phyloP scores from a whole-genome alignment of 2,329 filamentous ascomycete genomes.

The Nemania diffusa region DNA sequence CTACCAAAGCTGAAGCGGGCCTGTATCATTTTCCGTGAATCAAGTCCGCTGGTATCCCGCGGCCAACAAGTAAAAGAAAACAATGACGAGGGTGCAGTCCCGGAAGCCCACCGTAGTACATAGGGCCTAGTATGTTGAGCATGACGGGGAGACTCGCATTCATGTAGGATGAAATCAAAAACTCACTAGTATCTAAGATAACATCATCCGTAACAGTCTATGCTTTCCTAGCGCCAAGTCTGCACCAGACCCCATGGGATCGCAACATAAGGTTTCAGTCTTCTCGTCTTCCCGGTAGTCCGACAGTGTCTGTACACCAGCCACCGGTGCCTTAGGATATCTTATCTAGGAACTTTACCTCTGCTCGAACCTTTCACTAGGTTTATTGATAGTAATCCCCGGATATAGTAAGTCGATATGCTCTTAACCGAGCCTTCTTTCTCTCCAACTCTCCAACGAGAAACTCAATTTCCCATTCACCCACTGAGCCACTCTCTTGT shows the following conservation, averaged over 20 bases:
- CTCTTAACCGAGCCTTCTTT: not conserved
- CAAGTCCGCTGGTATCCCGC: slow-evolving; percentile 67
- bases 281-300: too few relatives aligned
- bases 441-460: not conserved
- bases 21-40: slow-evolving; percentile 74
- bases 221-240: too few relatives aligned
- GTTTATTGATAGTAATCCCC: not conserved
- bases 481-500: too few relatives aligned
- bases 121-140: slow-evolving; percentile 70
- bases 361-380: not conserved
- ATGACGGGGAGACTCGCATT: slow-evolving; percentile 59
- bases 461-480: slow-evolving; percentile 11
- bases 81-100: slow-evolving; percentile 66
- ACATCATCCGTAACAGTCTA: not conserved
- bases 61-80: slow-evolving; percentile 70
- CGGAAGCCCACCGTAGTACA: slow-evolving; percentile 67
- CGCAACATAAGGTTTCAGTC: too few relatives aligned
- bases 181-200: slow-evolving; percentile 10
- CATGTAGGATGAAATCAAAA: slow-evolving; percentile 29
- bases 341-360: too few relatives aligned
- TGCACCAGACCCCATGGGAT: too few relatives aligned
- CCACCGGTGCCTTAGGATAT: not conserved
- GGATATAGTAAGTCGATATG: not conserved
- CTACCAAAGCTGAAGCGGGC: slow-evolving; percentile 69
- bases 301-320: too few relatives aligned